phyloP scores from a whole-genome alignment of 176 grass and related monocot species.

The Eremochloa ophiuroides region DNA sequence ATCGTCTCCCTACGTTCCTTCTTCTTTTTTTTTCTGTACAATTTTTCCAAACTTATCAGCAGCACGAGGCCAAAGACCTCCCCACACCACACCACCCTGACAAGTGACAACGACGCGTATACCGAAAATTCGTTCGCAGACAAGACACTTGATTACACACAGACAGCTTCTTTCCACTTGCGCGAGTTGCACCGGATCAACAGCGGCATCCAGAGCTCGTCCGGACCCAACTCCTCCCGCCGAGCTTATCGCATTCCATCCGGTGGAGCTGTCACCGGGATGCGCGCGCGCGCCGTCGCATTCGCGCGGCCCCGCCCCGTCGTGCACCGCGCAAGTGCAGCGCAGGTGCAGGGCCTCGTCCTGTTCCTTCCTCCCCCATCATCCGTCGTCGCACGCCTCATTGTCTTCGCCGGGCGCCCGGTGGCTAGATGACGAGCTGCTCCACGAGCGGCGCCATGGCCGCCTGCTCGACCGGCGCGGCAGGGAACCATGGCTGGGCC shows the following conservation, averaged over 20 bases:
- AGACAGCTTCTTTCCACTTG: slow-evolving; percentile 13
- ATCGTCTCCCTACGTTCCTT: background rate
- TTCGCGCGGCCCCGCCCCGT: background rate
- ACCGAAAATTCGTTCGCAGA: background rate
- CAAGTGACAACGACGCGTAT: slow-evolving; percentile 1
- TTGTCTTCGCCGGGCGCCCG: background rate
- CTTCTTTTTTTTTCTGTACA: slow-evolving; percentile 33
- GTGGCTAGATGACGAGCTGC: slow-evolving; percentile 52
- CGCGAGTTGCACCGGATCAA: slow-evolving; percentile 26
- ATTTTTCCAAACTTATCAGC: background rate
- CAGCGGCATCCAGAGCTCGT: background rate
- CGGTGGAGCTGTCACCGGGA: slow-evolving; percentile 20
- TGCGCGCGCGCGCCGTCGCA: background rate
- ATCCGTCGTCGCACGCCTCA: background rate
- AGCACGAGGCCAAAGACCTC: background rate
- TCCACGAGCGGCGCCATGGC: slow-evolving; percentile 23
- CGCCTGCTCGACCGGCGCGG: slow-evolving; percentile 36
- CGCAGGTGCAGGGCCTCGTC: background rate
- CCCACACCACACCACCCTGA: background rate
- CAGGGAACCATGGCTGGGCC: slow-evolving; percentile 31
- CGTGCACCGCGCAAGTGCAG: slow-evolving; percentile 8
- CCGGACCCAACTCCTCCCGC: background rate
- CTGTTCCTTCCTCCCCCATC: background rate
- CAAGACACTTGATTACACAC: slow-evolving; percentile 4
- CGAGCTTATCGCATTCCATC: slow-evolving; percentile 31